Conservation (phyloP, 1,284 basidiomycete genomes). For the Puccinia coronata region DNA sequence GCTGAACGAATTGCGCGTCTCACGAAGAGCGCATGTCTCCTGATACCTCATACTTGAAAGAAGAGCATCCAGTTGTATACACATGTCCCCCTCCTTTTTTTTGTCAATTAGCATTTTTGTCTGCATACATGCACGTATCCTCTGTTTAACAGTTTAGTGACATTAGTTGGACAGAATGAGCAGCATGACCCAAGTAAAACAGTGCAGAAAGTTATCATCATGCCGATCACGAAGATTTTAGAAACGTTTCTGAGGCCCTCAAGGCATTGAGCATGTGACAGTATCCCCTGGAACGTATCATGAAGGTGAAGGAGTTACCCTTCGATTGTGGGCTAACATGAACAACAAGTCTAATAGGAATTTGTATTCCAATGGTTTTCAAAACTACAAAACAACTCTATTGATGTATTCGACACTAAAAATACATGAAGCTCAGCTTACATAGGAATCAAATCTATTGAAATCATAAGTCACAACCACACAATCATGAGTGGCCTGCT, state of each 20-base stretch:
- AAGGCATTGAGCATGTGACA: no score
- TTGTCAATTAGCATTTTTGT: background rate
- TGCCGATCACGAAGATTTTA: no score
- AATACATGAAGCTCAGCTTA: conserved; percentile 25
- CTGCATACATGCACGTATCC: background rate
- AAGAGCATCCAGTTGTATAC: background rate
- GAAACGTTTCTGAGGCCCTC: no score
- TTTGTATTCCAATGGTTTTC: conserved; percentile 8
- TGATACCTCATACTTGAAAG: background rate
- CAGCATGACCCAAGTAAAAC: no score
- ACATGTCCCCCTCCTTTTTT: background rate
- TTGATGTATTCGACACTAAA: conserved; percentile 19
- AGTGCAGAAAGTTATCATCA: background rate
- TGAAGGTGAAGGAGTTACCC: no score
- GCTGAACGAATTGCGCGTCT: background rate
- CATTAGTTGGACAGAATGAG: no score
- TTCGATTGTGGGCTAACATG: background rate
- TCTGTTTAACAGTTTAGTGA: no score
- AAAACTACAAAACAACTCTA: conserved; percentile 9
- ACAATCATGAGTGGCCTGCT: background rate
- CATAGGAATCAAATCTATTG: background rate
- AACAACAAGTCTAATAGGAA: background rate
- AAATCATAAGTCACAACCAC: background rate
- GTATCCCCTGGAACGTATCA: no score
- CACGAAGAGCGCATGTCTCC: background rate